Evolutionary conservation across 352 stramenopile species (phyloP), one percentile per base, ranked within the genome.

Genomic region (Sclerospora graminicola): DNA sequence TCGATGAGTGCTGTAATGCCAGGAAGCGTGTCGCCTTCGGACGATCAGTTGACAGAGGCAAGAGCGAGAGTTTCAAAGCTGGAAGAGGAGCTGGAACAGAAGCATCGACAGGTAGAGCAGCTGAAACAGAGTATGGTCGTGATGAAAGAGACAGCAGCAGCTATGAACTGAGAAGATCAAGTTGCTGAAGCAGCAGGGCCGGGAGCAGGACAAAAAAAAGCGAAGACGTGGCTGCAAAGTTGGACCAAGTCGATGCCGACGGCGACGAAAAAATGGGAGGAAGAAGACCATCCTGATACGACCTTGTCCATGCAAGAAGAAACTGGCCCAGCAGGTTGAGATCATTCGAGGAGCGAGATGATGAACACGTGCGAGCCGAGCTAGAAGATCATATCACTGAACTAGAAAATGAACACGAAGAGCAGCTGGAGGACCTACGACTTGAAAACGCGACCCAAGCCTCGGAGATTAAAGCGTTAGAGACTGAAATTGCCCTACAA

Each of bases 61-160:
- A 64, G 63, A 39, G 51, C 63, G 4, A 57, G 45, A 18, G 82
- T 85, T 31, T 51, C 59, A 4, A 81, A 70, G 42, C 55, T 88
- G 21, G 72, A 88, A 45, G 63, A 80, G 34, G 70, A 84, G 30
- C 47, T 88, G 38, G 72, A 88, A 28, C 67, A 88, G 48, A 78
- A 79, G 42, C 78, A 79, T 37, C 54, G 69, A 10, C 60, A 76
- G 19, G 65, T 84, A 2, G 69, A 84, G 45, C 75, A 87, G 49
- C 41, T 84, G 28, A 77, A 77, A 37, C 74, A 86, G 35, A 85
- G 63, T 19, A 31, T 85, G 10, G 39, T 47, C 0, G 62, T 78
- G 23, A 60, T 84, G 46, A 69, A 76, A 28, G 64, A 86, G 31
- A 47, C 54, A 2, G 57, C 54, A 10, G 18, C 43, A 5, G 44